A percentile compares a stretch with the other conserved stretches of the same genome.
These are phyloP conservation scores for Jatropha multifida DNA, from an alignment of 441 rosid genomes.

Conservation along the genomic window DNA sequence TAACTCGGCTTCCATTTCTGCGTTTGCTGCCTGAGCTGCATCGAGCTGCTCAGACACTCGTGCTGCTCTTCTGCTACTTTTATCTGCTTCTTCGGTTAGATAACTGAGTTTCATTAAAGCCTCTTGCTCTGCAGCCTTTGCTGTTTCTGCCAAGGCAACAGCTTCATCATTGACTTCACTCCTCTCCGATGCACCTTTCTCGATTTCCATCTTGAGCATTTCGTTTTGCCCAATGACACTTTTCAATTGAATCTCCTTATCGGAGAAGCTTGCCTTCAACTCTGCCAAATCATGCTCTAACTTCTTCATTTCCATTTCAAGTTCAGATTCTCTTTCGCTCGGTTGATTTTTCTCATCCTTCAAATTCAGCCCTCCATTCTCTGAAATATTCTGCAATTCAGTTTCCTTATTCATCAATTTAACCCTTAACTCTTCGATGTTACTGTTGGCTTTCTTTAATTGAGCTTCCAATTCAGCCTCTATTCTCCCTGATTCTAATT, in stretches of 20 bases:
- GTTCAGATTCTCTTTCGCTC: conserved; percentile 40
- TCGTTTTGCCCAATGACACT: conserved; percentile 50
- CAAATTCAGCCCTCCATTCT: conserved; percentile 49
- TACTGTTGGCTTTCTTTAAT: conserved; percentile 45
- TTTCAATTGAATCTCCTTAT: conserved; percentile 53
- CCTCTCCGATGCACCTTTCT: conserved; percentile 47
- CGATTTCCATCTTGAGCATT: conserved; percentile 50
- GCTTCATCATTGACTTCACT: conserved; percentile 42
- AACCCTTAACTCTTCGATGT: conserved; percentile 55
- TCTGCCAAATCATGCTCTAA: conserved; percentile 50
- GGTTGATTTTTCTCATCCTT: conserved; percentile 44
- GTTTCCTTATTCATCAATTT: conserved; percentile 56
- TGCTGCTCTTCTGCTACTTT: conserved; percentile 60
- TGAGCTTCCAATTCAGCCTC: conserved; percentile 49
- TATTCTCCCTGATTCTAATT: conserved; percentile 47
- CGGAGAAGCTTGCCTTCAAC: conserved; percentile 50
- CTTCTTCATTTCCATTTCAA: conserved; percentile 48
- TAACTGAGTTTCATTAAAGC: conserved; percentile 61
- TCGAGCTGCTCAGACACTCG: conserved; percentile 67
- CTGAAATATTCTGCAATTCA: conserved; percentile 48
- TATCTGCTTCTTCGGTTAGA: conserved; percentile 71
- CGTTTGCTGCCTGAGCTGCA: conserved; percentile 68
- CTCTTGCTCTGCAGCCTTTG: conserved; percentile 56
- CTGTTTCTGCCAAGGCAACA: conserved; percentile 39
- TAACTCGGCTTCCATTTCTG: conserved; percentile 78